Conservation (phyloP, 176 grass and related monocot genomes). For the Eremochloa ophiuroides region DNA sequence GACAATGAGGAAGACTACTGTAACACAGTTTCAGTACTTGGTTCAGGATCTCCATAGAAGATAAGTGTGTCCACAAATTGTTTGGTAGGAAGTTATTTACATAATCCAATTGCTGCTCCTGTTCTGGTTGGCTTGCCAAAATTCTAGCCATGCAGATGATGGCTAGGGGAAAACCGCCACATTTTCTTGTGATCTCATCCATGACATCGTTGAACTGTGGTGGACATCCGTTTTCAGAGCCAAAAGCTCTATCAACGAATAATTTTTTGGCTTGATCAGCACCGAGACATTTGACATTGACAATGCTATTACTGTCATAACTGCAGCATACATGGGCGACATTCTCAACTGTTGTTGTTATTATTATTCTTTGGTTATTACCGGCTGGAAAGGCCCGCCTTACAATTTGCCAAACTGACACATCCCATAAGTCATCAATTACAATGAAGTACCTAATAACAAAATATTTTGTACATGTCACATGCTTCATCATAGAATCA, state of each 20-base stretch:
- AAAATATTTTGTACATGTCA: not conserved
- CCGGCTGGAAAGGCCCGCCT: too few species aligned
- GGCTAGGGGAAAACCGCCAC: not conserved
- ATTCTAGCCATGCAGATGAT: not conserved
- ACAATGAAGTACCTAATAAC: not conserved
- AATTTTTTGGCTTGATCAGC: not conserved
- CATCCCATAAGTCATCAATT: not conserved
- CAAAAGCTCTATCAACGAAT: not conserved
- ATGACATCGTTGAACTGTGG: not conserved
- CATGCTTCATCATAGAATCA: not conserved
- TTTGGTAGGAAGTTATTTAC: not conserved
- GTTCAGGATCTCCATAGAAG: not conserved
- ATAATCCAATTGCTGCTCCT: too few species aligned
- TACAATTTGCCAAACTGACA: not conserved
- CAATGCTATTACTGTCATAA: not conserved
- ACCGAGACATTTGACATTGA: too few species aligned
- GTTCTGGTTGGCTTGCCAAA: not conserved
- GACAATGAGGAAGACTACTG: not conserved
- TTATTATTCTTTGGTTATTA: too few species aligned
- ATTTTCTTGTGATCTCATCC: not conserved
- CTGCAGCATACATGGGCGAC: not conserved
- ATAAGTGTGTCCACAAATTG: not conserved
- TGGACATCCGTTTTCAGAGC: not conserved
- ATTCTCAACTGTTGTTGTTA: too few species aligned
- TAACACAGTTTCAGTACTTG: not conserved